phyloP scores from a whole-genome alignment of 1,284 basidiomycete species.

The Rhodotorula sp. region DNA sequence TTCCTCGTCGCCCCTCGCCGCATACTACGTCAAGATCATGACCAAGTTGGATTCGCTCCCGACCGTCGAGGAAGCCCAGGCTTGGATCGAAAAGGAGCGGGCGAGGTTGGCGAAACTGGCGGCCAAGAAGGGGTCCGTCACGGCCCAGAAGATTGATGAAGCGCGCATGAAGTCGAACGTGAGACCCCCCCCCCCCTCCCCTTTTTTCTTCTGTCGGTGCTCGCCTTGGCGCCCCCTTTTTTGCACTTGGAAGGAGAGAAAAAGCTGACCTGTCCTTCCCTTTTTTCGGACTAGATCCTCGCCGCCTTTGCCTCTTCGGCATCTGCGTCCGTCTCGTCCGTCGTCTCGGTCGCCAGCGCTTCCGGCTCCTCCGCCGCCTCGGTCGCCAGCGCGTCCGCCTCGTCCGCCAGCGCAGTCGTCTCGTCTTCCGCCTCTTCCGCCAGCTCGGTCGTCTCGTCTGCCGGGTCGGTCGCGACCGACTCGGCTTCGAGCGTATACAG shows the following conservation, averaged over 20 bases:
- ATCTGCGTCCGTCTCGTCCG: conserved; percentile 1
- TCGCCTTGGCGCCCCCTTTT: too few species aligned
- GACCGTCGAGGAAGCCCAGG: conserved; percentile 61
- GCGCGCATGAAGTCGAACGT: conserved; percentile 83
- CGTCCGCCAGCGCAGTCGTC: background rate
- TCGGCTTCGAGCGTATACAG: conserved; percentile 32
- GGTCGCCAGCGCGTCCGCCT: background rate
- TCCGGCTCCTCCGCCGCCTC: conserved; percentile 1
- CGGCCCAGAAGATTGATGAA: conserved; percentile 81
- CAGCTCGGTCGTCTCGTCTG: background rate
- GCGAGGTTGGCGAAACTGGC: conserved; percentile 62
- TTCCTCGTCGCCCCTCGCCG: conserved; percentile 53
- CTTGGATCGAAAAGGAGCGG: conserved; percentile 81
- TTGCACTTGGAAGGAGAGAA: too few species aligned
- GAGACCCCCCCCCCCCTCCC: background rate
- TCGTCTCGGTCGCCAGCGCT: background rate
- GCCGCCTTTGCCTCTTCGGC: conserved; percentile 18
- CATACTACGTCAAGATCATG: conserved; percentile 88
- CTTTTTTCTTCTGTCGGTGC: too few species aligned
- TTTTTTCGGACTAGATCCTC: too few species aligned
- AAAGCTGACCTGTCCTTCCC: too few species aligned
- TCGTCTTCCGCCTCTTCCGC: background rate
- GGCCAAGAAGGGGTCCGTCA: conserved; percentile 64
- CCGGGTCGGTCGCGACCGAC: background rate
- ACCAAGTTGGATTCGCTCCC: conserved; percentile 62